Evolutionary conservation across 139 green algal genomes (phyloP), one percentile per base, ranked within the genome.

Genomic region (Closterium sp.): DNA sequence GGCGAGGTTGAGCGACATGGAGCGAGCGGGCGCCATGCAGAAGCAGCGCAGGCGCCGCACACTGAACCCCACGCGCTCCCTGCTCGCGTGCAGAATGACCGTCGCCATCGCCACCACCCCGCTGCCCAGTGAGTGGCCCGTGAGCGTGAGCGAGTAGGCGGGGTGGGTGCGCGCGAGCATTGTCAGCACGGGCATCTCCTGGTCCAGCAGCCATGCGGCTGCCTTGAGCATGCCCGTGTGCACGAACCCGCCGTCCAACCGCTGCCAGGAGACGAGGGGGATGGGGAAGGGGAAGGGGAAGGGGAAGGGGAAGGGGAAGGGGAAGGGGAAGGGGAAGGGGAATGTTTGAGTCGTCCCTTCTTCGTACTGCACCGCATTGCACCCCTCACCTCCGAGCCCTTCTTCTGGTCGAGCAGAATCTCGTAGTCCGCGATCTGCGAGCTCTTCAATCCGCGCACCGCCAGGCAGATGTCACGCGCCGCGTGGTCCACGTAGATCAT

Each of bases 401-500:
- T 92, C n/a, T 29, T 89, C 73, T 93, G 90, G 85, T 93, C 27
- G 1, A 93, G 32, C 21, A 93, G 90, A 29, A 93, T 30, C n/a
- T 28, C 85, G 13, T 93, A 93, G 31, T 93, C 90, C n/a, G 85
- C 19, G 24, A 29, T 22, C 45, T 93, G 70, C 21, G 34, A n/a
- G 19, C 85, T 31, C 19, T 93, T 70, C 9, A 93, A 31, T 22
- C 90, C 90, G 30, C 90, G n/a, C 31, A 93, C 88, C 9, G 30
- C 79, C 9, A 93, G 31, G 27, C 27, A 73, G 21, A 93, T 42
- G 32, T 93, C 90, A 9, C 30, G n/a, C 29, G 90, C 90, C 21
- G 85, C 90, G 79, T 93, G 90, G 30, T 93, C 90, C 85, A 93
- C 24, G 87, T 93, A 93, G 87, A 93, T 93, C 70, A 93, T 85